Evolutionary conservation across 2,329 filamentous ascomycete species (phyloP), one percentile per base, ranked within the genome.

Genomic region (Aspergillus fumigatus): DNA sequence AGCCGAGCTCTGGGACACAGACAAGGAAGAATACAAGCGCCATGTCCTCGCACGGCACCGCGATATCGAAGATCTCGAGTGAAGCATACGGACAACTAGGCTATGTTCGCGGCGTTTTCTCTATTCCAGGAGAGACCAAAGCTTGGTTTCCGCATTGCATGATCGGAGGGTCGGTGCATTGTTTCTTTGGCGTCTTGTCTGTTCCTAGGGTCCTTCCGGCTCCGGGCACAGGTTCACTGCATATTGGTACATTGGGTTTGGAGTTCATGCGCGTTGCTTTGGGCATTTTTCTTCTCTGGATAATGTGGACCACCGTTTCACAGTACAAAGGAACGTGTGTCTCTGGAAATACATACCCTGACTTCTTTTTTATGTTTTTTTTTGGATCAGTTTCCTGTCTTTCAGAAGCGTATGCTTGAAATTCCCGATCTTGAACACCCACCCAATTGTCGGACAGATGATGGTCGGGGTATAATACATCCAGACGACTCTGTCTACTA

Each of bases 1-100:
- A 29, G 94, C 95, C 17, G 90, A 96, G 73, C 82, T 99, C 45
- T 99, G 94, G 92, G 93, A 97, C 73, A 91, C 87, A 65, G 86
- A 97, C 72, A 81, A 86, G 40, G 86, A 84, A 48, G 90, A 96
- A 73, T 97, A 94, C 82, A 91, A 96, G 83, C 85, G 84, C 55
- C 79, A 84, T 61, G 84, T 88, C n/a, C 75, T 86, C 52, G 83
- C 83, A 5, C 77, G 85, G 58, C 85, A 88, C 70, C 80, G 82
- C 60, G 83, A 85, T 59, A 74, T 84, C 32, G 78, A 81, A 45
- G 79, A 80, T 35, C 65, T 70, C 27, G 74, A 77, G 59, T 77
- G 69, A 64, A 53, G 35, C 17, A 38, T 17, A 50, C 25, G 49
- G 49, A 14, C 9, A 25, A 52, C 43, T 55, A 53, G 51, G 55